Evolutionary conservation across 2,329 filamentous ascomycete species (phyloP).

Genomic region (Cordyceps fumosorosea): DNA sequence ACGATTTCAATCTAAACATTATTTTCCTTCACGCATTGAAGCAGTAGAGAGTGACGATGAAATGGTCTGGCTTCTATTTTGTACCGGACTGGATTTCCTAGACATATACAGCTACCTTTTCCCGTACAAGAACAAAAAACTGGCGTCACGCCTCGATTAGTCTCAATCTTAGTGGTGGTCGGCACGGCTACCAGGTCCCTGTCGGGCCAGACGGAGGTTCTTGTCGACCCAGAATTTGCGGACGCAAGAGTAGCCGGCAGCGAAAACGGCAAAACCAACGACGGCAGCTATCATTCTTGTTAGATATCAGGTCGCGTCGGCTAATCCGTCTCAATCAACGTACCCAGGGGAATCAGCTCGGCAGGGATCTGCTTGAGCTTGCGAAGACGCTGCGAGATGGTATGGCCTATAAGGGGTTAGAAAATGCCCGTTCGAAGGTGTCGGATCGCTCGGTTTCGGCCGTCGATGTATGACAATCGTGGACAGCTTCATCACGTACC

Average conservation of each 20-base stretch:
- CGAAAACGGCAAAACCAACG: conserved; percentile 74
- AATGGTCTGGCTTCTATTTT: conserved; percentile 14
- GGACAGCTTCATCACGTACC: conserved; percentile 44
- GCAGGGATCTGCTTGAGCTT: conserved; percentile 83
- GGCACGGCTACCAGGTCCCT: conserved; percentile 42
- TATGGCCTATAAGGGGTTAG: conserved; percentile 62
- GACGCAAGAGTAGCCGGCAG: conserved; percentile 73
- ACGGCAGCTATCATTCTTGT: conserved; percentile 59
- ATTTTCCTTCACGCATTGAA: conserved; percentile 1
- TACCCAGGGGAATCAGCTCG: conserved; percentile 93
- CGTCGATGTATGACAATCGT: conserved; percentile 12
- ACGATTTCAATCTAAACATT: conserved; percentile 1
- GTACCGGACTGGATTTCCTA: conserved; percentile 13
- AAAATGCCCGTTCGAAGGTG: conserved; percentile 15
- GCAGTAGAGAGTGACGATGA: background rate
- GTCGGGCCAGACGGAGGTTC: conserved; percentile 79
- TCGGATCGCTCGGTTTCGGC: conserved; percentile 3
- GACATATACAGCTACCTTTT: conserved; percentile 15
- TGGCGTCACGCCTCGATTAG: conserved; percentile 14
- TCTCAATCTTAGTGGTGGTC: conserved; percentile 30
- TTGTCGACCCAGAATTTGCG: conserved; percentile 86
- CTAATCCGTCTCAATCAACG: conserved; percentile 14
- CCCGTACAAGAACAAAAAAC: conserved; percentile 17
- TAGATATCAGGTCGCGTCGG: background rate
- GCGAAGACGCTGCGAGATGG: conserved; percentile 90